phyloP scores from a whole-genome alignment of 1,284 basidiomycete species.

The Cryptococcus sp. region DNA sequence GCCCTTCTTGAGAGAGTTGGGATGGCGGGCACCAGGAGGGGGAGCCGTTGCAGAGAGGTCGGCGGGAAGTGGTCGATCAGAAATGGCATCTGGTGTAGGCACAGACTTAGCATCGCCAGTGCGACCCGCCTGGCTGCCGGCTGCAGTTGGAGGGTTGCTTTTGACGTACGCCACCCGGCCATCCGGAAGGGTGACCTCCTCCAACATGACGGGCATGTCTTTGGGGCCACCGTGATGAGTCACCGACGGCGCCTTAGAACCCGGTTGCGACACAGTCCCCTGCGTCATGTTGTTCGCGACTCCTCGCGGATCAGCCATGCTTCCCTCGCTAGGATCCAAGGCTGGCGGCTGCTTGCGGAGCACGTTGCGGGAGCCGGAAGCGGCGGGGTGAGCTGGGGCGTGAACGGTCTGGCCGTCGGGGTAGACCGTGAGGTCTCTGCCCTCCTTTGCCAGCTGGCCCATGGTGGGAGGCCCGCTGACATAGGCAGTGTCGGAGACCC shows the following conservation, averaged over 20 bases:
- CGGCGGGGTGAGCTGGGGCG: slow-evolving; percentile 7
- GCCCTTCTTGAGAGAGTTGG: slow-evolving; percentile 10
- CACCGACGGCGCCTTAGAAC: neutral
- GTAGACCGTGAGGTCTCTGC: slow-evolving; percentile 6
- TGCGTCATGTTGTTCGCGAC: slow-evolving; percentile 3
- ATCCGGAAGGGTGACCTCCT: slow-evolving; percentile 33
- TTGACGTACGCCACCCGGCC: slow-evolving; percentile 29
- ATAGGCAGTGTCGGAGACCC: slow-evolving; percentile 31
- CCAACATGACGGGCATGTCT: slow-evolving; percentile 12
- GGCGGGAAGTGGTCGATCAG: too few species aligned
- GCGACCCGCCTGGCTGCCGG: neutral
- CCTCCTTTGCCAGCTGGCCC: slow-evolving; percentile 6
- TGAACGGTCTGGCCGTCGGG: slow-evolving; percentile 7
- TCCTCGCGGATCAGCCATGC: slow-evolving; percentile 5
- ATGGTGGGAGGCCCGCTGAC: slow-evolving; percentile 10
- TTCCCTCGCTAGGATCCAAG: slow-evolving; percentile 3
- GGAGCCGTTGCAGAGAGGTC: neutral
- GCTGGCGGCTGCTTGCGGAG: slow-evolving; percentile 19
- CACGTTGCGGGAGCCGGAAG: slow-evolving; percentile 13
- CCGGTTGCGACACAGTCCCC: neutral
- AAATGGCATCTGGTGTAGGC: too few species aligned
- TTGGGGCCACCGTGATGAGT: neutral
- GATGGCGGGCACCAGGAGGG: slow-evolving; percentile 10
- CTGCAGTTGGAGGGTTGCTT: slow-evolving; percentile 6
- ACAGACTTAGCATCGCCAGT: too few species aligned